Percentiles rank a stretch among this genome's conserved stretches.
Conservation (phyloP, 208 protist genomes). For the Kentomonas sorsogonicus region DNA sequence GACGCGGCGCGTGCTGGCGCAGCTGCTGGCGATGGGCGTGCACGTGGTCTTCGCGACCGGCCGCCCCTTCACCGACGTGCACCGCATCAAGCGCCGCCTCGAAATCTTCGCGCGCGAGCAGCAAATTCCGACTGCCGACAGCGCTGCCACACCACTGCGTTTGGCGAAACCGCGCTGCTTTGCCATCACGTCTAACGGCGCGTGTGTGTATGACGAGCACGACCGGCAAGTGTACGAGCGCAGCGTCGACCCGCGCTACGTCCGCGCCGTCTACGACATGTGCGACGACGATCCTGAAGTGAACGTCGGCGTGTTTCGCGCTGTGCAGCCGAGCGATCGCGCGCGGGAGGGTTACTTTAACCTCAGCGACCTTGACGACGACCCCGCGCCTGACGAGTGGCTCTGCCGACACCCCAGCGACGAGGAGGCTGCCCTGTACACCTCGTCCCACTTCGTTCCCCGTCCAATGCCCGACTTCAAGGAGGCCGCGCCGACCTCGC, state of each 20-base stretch:
- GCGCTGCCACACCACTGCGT: not conserved
- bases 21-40: conserved; percentile 51
- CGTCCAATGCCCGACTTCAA: conserved; percentile 43
- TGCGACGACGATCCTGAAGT: conserved; percentile 43
- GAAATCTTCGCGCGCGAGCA: conserved; percentile 44
- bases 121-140: conserved; percentile 22
- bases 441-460: conserved; percentile 38
- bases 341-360: conserved; percentile 31
- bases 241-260: conserved; percentile 23
- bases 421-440: conserved; percentile 38
- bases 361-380: conserved; percentile 39
- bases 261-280: conserved; percentile 35
- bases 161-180: conserved; percentile 43
- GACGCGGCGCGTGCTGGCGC: conserved; percentile 32
- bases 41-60: conserved; percentile 80
- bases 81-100: conserved; percentile 43
- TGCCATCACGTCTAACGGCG: conserved; percentile 58
- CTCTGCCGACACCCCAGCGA: conserved; percentile 43
- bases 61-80: conserved; percentile 55
- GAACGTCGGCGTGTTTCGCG: conserved; percentile 53
- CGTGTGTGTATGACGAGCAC: conserved; percentile 53
- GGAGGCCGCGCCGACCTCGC: conserved; percentile 29
- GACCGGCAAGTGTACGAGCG: conserved; percentile 42
- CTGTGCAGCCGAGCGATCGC: conserved; percentile 26
- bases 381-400: conserved; percentile 55